phyloP scores from a whole-genome alignment of 306 rosid species.

The Luffa acutangula region DNA sequence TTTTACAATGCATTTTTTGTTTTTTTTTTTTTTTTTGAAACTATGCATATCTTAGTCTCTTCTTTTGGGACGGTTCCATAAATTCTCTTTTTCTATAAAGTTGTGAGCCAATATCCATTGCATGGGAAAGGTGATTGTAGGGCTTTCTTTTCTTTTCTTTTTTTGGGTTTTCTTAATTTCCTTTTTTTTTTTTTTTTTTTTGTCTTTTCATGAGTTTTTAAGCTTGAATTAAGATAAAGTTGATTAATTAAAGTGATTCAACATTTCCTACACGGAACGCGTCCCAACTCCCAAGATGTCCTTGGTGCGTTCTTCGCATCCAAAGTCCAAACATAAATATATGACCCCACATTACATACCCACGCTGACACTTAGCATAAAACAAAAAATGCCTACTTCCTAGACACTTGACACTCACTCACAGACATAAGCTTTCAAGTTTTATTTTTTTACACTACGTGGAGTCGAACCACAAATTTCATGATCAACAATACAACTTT shows the following conservation, averaged over 20 bases:
- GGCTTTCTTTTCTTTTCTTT: too few species aligned
- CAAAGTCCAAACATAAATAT: background rate
- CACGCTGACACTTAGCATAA: background rate
- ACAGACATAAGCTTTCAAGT: background rate
- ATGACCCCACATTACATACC: background rate
- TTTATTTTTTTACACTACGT: too few species aligned
- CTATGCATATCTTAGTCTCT: background rate
- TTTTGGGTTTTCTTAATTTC: background rate
- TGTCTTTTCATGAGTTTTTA: background rate
- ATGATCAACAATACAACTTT: too few species aligned
- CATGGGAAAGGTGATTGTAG: background rate
- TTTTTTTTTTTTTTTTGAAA: background rate
- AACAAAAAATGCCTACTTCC: background rate
- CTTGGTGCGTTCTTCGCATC: background rate
- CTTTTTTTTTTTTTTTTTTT: background rate
- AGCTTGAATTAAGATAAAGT: background rate
- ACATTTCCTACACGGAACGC: background rate
- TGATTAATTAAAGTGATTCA: background rate
- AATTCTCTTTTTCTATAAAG: background rate
- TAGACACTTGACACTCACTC: background rate
- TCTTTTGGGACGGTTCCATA: background rate
- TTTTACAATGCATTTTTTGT: background rate
- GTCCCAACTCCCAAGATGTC: background rate
- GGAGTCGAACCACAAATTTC: too few species aligned
- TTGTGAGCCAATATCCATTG: background rate